Conservation (phyloP, 169 alveolate genomes). For the Perkinsus olseni region DNA sequence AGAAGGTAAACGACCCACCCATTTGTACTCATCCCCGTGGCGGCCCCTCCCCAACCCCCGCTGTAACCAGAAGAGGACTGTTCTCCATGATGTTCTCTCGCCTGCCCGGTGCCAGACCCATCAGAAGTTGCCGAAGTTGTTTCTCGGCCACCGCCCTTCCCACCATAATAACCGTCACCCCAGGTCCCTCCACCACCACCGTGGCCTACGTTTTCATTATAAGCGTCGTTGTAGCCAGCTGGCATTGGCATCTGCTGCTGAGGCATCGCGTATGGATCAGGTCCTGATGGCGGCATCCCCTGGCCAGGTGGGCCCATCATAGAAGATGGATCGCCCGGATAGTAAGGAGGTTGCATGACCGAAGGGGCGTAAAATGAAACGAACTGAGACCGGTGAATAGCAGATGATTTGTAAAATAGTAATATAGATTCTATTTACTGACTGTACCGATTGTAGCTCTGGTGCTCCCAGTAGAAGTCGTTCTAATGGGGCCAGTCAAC, state of each 20-base stretch:
- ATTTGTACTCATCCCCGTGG: neutral
- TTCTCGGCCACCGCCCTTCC: neutral
- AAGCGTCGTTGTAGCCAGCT: neutral
- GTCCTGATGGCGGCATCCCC: neutral
- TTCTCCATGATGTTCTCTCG: neutral
- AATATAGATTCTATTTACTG: no score
- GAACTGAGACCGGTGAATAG: neutral
- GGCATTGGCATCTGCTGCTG: neutral
- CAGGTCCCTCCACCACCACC: neutral
- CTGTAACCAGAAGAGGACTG: neutral
- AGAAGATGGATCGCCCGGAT: neutral
- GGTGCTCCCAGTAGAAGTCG: no score
- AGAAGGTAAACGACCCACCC: neutral
- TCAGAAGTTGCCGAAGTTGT: neutral
- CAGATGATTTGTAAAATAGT: no score
- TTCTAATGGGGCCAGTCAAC: no score
- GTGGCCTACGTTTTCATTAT: neutral
- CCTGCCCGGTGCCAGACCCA: neutral
- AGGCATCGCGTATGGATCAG: neutral
- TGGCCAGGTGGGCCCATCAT: constrained; percentile 1
- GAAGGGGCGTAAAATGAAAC: neutral
- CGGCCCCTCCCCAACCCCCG: constrained; percentile 1
- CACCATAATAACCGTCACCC: neutral
- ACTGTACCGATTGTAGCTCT: no score
- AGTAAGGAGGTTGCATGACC: neutral